Percentiles rank a stretch among this genome's conserved stretches.
These are phyloP conservation scores for Pythium apleroticum DNA, from an alignment of 352 stramenopile genomes.

Conservation along the genomic window DNA sequence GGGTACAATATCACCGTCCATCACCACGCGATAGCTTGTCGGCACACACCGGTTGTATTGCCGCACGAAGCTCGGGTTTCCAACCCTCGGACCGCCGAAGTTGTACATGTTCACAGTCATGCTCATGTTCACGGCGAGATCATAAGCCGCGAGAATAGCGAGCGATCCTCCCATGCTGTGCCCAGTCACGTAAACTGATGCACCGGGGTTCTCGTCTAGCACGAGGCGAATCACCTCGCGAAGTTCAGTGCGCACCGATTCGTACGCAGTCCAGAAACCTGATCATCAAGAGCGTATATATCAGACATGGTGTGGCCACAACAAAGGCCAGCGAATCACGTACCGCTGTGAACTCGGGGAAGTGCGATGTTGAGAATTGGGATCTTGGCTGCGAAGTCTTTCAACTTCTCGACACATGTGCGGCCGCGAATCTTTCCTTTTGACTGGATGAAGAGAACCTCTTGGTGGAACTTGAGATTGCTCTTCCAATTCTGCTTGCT, in stretches of 20 bases:
- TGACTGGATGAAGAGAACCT: conserved; percentile 78
- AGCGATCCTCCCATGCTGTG: conserved; percentile 92
- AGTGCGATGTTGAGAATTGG: conserved; percentile 84
- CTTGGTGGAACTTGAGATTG: conserved; percentile 82
- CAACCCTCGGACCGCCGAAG: conserved; percentile 84
- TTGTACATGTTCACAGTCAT: conserved; percentile 91
- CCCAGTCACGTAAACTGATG: conserved; percentile 90
- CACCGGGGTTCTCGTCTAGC: conserved; percentile 78
- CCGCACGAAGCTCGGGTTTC: conserved; percentile 80
- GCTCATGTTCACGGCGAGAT: conserved; percentile 82
- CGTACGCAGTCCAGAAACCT: conserved; percentile 88
- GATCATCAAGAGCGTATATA: neutral
- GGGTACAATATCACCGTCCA: conserved; percentile 49
- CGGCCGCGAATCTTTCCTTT: conserved; percentile 45
- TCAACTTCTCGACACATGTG: conserved; percentile 60
- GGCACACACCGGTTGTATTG: conserved; percentile 76
- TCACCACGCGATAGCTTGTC: conserved; percentile 64
- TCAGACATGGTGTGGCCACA: conserved; percentile 3
- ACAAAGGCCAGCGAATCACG: neutral
- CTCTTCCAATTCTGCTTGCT: conserved; percentile 89
- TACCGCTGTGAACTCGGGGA: conserved; percentile 81
- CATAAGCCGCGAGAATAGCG: conserved; percentile 85
- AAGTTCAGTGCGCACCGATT: conserved; percentile 73
- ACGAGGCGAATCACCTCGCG: conserved; percentile 77
- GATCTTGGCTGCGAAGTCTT: conserved; percentile 70